phyloP scores from a whole-genome alignment of 805 yeast species.

The Kodamaea nitidulidarum region DNA sequence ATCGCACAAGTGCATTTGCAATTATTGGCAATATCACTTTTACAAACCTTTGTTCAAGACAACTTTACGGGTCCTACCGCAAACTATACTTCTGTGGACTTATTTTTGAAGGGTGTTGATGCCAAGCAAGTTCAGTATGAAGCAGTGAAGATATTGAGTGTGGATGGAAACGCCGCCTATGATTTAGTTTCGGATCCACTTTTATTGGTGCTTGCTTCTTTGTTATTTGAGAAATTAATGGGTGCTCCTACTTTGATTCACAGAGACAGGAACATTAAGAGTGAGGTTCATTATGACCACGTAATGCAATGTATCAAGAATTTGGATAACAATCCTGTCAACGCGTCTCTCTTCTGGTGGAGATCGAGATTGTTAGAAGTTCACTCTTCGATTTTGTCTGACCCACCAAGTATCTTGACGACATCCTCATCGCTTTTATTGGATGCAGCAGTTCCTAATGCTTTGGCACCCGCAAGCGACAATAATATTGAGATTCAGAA shows the following conservation, averaged over 20 bases:
- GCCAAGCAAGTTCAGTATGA: slow-evolving; percentile 19
- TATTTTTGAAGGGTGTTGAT: slow-evolving; percentile 25
- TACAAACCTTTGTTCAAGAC: slow-evolving; percentile 67
- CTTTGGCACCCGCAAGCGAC: slow-evolving; percentile 28
- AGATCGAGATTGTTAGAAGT: slow-evolving; percentile 62
- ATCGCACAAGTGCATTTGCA: slow-evolving; percentile 22
- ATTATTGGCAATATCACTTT: slow-evolving; percentile 51
- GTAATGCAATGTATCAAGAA: slow-evolving; percentile 8
- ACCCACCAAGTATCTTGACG: slow-evolving; percentile 50
- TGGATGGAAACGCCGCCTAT: slow-evolving; percentile 72
- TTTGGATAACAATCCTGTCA: slow-evolving; percentile 23
- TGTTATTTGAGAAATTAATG: slow-evolving; percentile 38
- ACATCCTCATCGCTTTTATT: slow-evolving; percentile 41
- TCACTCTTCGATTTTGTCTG: slow-evolving; percentile 61
- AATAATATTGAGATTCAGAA: slow-evolving; percentile 26
- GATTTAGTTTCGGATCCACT: slow-evolving; percentile 41
- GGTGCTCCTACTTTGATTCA: slow-evolving; percentile 43
- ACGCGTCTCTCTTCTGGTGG: slow-evolving; percentile 69
- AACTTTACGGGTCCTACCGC: slow-evolving; percentile 83
- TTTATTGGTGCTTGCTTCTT: slow-evolving; percentile 25
- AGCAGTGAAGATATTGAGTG: slow-evolving; percentile 39
- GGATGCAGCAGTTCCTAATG: slow-evolving; percentile 26
- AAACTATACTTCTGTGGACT: slow-evolving; percentile 31
- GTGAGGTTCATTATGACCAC: slow-evolving; percentile 23
- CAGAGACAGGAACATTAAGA: slow-evolving; percentile 18